These are phyloP conservation scores for grape (Vitis vinifera) DNA, from an alignment of 164 flowering plant genomes.

Conservation along the genomic window DNA sequence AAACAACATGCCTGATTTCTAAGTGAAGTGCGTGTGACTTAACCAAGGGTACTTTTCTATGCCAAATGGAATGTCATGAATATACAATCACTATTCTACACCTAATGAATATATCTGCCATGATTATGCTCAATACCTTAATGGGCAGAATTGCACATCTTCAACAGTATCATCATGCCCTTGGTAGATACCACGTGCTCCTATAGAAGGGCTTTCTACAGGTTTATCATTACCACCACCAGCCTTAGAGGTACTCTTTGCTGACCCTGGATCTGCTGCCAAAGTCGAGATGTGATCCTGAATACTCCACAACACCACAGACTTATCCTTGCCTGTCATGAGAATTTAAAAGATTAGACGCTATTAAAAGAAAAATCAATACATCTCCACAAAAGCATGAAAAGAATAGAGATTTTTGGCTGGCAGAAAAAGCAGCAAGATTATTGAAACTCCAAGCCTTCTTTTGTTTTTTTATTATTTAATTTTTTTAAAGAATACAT, in stretches of 20 bases:
- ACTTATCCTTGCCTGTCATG: constrained; percentile 85
- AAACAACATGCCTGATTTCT: too few species aligned
- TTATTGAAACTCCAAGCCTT: too few species aligned
- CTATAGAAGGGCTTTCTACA: constrained; percentile 54
- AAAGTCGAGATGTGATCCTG: constrained; percentile 79
- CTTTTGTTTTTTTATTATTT: too few species aligned
- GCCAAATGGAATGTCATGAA: too few species aligned
- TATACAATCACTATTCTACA: too few species aligned
- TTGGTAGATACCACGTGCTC: constrained; percentile 73
- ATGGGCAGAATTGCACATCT: constrained; percentile 96
- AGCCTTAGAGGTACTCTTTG: constrained; percentile 54
- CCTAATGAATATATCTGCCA: neutral
- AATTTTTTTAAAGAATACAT: too few species aligned
- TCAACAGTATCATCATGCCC: constrained; percentile 97
- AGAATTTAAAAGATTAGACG: neutral
- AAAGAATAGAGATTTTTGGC: too few species aligned
- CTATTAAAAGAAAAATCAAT: too few species aligned
- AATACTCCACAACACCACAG: constrained; percentile 94
- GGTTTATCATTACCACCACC: constrained; percentile 48
- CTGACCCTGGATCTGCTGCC: constrained; percentile 50
- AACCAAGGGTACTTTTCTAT: too few species aligned
- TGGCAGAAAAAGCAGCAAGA: too few species aligned
- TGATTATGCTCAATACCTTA: constrained; percentile 55
- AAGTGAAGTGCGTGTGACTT: too few species aligned
- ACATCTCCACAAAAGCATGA: neutral